Base-by-base conservation (phyloP, 352 stramenopile species). In the Phytophthora cajani region DNA sequence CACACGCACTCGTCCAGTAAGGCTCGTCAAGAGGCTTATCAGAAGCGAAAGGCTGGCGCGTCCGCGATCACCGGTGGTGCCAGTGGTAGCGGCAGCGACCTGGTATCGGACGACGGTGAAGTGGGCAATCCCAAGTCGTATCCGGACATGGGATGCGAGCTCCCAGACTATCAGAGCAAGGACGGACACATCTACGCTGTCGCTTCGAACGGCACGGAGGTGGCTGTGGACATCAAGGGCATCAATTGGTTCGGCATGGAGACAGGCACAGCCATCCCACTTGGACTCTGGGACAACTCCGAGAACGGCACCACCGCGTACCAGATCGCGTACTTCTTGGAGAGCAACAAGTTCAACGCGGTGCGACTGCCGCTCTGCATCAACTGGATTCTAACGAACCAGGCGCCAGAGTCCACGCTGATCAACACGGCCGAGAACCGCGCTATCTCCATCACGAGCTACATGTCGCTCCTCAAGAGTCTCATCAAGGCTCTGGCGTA, bases 231-330 rank as follows among this genome's bases (percentile, higher is more conserved):
- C 5, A 89, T 92, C 73, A 92, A 92, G 64, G 84, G 84, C 11
- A 72, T 88, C 63, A 92, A 92, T 64, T 92, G 84, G 84, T 91
- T 75, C 47, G 81, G 81, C 60, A 89, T 89, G 82, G 79, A 89
- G 63, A 85, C 79, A 19, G 75, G 78, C 25, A 62, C 78, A 23
- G 73, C 75, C 12, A 80, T 88, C 5, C 84, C 82, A 2, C 79
- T 91, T 49, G 85, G 84, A 21, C 69, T 93, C 3, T 90, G 84
- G 79, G 79, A 85, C 49, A 91, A 89, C 58, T 69, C 71, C 14
- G 25, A 81, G 32, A 89, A 89, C 50, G 85, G 83, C 51, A 91
- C 74, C 10, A 91, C 80, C 0, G 78, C 77, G 52, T 83, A 82
- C 63, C 72, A 80, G 16, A 74, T 85, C 50, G 78, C 72, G 23